These are phyloP conservation scores for Sarocladium oryzae DNA, from an alignment of 2,329 filamentous ascomycete genomes.

Conservation along the genomic window DNA sequence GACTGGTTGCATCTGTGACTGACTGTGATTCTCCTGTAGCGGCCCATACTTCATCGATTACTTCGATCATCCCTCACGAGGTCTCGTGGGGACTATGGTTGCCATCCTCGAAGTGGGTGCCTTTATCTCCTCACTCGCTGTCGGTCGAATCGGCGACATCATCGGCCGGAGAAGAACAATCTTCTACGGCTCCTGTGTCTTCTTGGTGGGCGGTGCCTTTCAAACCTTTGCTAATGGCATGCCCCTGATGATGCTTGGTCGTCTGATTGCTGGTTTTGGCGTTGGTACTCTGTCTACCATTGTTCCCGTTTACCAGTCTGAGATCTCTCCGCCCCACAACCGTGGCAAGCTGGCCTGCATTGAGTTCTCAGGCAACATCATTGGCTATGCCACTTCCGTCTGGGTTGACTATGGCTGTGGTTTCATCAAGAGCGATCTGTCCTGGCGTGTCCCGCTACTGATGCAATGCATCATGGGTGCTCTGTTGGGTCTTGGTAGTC, in stretches of 20 bases:
- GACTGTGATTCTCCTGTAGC: slow-evolving; percentile 37
- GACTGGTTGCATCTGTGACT: slow-evolving; percentile 15
- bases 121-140: slow-evolving; percentile 78
- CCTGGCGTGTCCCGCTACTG: slow-evolving; percentile 83
- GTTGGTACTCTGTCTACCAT: slow-evolving; percentile 88
- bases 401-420: slow-evolving; percentile 99
- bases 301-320: slow-evolving; percentile 88
- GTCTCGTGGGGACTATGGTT: slow-evolving; percentile 93
- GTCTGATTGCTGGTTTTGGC: slow-evolving; percentile 77
- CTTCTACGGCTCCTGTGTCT: slow-evolving; percentile 86
- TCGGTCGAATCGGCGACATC: slow-evolving; percentile 85
- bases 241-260: slow-evolving; percentile 80
- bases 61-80: slow-evolving; percentile 80
- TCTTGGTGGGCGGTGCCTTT: slow-evolving; percentile 74
- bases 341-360: slow-evolving; percentile 94
- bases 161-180: slow-evolving; percentile 88
- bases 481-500: slow-evolving; percentile 75
- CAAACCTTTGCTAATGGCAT: slow-evolving; percentile 79
- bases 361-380: slow-evolving; percentile 95
- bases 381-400: slow-evolving; percentile 90
- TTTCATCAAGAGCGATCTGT: slow-evolving; percentile 75
- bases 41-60: slow-evolving; percentile 85
- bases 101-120: slow-evolving; percentile 93
- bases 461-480: slow-evolving; percentile 95
- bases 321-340: slow-evolving; percentile 94